A percentile compares a stretch with the other conserved stretches of the same genome.
These are phyloP conservation scores for Cladosporium austrohemisphaericum DNA, from an alignment of 2,329 filamentous ascomycete species.

Conservation along the genomic window DNA sequence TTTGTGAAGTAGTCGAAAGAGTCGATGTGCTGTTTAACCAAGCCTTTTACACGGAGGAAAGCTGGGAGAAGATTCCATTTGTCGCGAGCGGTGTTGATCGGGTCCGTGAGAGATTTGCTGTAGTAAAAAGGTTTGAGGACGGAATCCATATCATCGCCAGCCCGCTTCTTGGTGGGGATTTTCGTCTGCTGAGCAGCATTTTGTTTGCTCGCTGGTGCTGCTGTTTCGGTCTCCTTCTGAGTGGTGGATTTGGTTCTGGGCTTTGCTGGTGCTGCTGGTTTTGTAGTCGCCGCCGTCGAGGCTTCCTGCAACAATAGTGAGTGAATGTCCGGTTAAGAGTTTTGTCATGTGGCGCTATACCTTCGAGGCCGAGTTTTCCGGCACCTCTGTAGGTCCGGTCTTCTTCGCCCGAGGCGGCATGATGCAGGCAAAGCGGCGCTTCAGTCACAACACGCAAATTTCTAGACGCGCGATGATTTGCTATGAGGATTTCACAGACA, in stretches of 20 bases:
- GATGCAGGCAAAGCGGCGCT: background rate
- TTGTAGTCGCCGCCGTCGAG: slow-evolving; percentile 13
- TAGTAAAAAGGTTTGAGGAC: slow-evolving; percentile 68
- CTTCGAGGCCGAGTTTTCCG: slow-evolving; percentile 26
- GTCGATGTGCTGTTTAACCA: slow-evolving; percentile 97
- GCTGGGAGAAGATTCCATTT: slow-evolving; percentile 97
- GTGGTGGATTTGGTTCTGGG: slow-evolving; percentile 3
- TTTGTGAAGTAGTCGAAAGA: slow-evolving; percentile 99
- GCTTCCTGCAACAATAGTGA: slow-evolving; percentile 6
- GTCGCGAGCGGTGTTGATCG: slow-evolving; percentile 70
- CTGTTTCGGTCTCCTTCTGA: background rate
- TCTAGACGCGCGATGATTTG: background rate
- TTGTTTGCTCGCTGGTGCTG: slow-evolving; percentile 8
- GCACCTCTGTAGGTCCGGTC: slow-evolving; percentile 29
- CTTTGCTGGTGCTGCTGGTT: slow-evolving; percentile 17
- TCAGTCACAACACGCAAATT: background rate
- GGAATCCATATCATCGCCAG: slow-evolving; percentile 48
- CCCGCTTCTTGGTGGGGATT: slow-evolving; percentile 22
- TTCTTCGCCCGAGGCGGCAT: slow-evolving; percentile 35
- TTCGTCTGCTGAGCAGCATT: slow-evolving; percentile 15
- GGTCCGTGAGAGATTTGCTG: slow-evolving; percentile 63
- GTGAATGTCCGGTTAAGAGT: slow-evolving; percentile 3
- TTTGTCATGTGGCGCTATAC: slow-evolving; percentile 21
- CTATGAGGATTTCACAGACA: background rate
- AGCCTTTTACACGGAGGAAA: slow-evolving; percentile 95